A percentile compares a stretch with the other conserved stretches of the same genome.
These are phyloP conservation scores for Phialemonium atrogriseum DNA, from an alignment of 2,329 filamentous ascomycete genomes.

Conservation along the genomic window DNA sequence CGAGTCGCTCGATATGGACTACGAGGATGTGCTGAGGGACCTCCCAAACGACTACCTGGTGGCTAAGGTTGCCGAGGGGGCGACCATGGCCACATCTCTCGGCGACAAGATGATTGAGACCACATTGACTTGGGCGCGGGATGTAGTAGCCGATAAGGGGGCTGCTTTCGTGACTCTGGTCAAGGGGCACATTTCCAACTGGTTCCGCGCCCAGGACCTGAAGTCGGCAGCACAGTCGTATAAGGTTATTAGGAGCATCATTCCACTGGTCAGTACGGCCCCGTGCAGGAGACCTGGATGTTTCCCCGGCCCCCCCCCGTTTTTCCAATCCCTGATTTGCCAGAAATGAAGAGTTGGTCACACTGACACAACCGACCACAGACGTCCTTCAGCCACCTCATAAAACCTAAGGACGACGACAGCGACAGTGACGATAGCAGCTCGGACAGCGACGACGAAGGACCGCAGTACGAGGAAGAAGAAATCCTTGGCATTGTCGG, in stretches of 20 bases:
- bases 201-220: neutral
- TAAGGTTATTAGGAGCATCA: neutral
- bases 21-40: neutral
- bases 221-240: neutral
- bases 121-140: neutral
- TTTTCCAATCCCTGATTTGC: no score
- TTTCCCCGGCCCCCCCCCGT: no score
- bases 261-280: no score
- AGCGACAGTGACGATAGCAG: neutral
- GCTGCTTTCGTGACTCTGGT: neutral
- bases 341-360: neutral
- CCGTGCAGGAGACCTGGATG: no score
- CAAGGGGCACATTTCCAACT: neutral
- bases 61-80: neutral
- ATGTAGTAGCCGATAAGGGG: neutral
- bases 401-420: constrained; percentile 1
- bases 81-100: neutral
- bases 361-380: no score
- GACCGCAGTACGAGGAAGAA: neutral
- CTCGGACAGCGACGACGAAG: neutral
- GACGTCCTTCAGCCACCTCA: neutral
- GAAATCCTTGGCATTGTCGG: neutral
- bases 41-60: neutral
- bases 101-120: neutral
- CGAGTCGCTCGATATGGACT: neutral